These are phyloP conservation scores for Reticulomyxa filosa DNA, from an alignment of 78 protist genomes.

Conservation along the genomic window DNA sequence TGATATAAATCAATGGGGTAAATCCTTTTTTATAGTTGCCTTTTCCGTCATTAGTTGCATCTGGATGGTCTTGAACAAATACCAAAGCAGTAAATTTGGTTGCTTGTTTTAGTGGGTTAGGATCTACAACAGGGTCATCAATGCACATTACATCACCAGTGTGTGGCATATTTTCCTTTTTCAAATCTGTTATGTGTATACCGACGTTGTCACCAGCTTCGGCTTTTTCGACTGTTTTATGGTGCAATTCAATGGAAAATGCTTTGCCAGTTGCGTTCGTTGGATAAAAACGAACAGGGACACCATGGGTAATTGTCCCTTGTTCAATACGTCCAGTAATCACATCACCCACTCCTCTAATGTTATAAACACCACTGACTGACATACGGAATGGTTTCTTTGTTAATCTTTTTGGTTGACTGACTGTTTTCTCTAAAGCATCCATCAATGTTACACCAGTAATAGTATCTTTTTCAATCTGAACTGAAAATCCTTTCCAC, in stretches of 20 bases:
- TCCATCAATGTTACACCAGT: constrained; percentile 23
- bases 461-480: not conserved
- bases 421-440: constrained; percentile 23
- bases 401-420: constrained; percentile 18
- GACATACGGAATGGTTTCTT: constrained; percentile 28
- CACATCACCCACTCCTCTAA: constrained; percentile 16
- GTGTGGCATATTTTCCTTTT: constrained; percentile 29
- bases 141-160: constrained; percentile 26
- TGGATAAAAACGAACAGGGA: constrained; percentile 32
- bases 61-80: constrained; percentile 13
- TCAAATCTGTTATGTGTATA: constrained; percentile 28
- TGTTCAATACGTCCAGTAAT: constrained; percentile 11
- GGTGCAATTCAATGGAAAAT: constrained; percentile 50
- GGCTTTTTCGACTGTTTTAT: constrained; percentile 19
- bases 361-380: constrained; percentile 34
- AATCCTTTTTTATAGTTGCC: constrained; percentile 29
- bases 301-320: constrained; percentile 16
- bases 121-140: not conserved
- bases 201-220: constrained; percentile 44
- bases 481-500: constrained; percentile 19
- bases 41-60: too few species aligned
- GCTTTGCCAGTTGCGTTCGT: constrained; percentile 22
- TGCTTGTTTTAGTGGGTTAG: not conserved
- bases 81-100: not conserved
- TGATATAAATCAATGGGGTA: constrained; percentile 27